Conservation (phyloP, 2,329 filamentous ascomycete genomes). For the Chaetomiaceae sp. region DNA sequence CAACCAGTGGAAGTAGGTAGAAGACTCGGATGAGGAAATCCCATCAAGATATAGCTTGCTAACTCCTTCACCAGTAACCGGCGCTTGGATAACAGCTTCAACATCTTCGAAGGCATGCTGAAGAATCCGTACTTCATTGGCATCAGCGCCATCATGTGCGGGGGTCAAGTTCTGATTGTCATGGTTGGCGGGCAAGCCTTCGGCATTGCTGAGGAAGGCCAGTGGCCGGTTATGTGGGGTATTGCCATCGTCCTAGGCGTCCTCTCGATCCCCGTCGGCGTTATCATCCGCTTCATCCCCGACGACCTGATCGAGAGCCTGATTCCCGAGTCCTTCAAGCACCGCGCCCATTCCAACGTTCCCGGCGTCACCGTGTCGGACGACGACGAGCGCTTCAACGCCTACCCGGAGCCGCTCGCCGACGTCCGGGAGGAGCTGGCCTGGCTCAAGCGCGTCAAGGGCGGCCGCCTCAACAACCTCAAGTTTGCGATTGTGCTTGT, state of each 20-base stretch:
- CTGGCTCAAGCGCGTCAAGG: conserved; percentile 74
- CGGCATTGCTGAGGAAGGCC: conserved; percentile 63
- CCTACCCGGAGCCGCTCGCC: conserved; percentile 64
- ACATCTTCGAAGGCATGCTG: conserved; percentile 76
- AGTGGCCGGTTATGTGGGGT: no score
- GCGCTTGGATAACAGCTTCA: conserved; percentile 79
- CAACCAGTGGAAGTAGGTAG: conserved; percentile 65
- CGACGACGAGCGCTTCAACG: conserved; percentile 54
- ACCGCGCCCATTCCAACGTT: conserved; percentile 37
- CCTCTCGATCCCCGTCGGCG: conserved; percentile 68
- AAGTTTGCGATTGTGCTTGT: conserved; percentile 78
- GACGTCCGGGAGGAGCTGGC: conserved; percentile 76
- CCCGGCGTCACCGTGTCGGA: conserved; percentile 58
- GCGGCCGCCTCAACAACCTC: conserved; percentile 73
- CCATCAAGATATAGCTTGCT: no score
- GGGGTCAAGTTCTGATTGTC: conserved; percentile 76
- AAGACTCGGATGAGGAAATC: no score
- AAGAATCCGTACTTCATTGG: conserved; percentile 75
- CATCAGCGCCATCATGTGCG: conserved; percentile 78
- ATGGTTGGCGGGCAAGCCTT: conserved; percentile 75
- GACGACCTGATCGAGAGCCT: conserved; percentile 57
- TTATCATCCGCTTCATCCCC: conserved; percentile 66
- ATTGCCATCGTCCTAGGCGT: conserved; percentile 71
- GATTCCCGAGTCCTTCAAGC: conserved; percentile 49
- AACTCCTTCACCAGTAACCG: conserved; percentile 52